Evolutionary conservation across 2,329 filamentous ascomycete genomes (phyloP), one percentile per base, ranked within the genome.

Genomic region (Fusarium chlamydosporum): DNA sequence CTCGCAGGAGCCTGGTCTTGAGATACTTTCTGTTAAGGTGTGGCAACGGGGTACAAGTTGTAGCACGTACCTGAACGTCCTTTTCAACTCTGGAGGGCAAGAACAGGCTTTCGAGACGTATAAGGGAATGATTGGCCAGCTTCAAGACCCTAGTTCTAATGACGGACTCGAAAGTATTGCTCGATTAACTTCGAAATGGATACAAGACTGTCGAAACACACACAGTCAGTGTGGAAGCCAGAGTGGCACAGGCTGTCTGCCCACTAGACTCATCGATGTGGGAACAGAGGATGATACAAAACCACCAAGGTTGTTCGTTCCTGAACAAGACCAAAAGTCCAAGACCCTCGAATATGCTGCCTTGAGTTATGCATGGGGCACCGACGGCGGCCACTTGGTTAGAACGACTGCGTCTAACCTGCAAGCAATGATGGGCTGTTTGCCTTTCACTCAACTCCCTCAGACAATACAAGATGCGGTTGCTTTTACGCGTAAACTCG

Each of bases 321-420:
- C 59, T 4, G 0, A 8, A 1, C 15, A 4, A 0, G 2, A 15
- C 0, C 12, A 23, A 23, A 6, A 23, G 6, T 33, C 6, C 4
- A 5, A 0, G 12, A 20, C 2, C 16, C 37, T 0, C n/a, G 23
- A 62, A 3, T 62, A 62, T 11, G 6, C 31, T 10, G 40, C 56
- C 33, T 27, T 62, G 1, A 62, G 59, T 6, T 62, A 62, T 15
- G 59, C 46, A 3, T 62, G 59, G 59, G 59, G 59, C 1, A 23
- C 23, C 23, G 23, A 6, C 34, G 1, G 29, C 5, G 0, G 3
- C 8, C 2, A 20, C 9, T 47, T 62, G 1, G 13, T 29, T 1
- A 61, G 54, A 13, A 54, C 46, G 2, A 61, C 46, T 1, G 16
- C 23, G 0, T 54, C 56, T 0, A 62, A 61, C 27, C 12, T 62